phyloP scores from a whole-genome alignment of 2,329 filamentous ascomycete species.

The Talaromyces funiculosus region DNA sequence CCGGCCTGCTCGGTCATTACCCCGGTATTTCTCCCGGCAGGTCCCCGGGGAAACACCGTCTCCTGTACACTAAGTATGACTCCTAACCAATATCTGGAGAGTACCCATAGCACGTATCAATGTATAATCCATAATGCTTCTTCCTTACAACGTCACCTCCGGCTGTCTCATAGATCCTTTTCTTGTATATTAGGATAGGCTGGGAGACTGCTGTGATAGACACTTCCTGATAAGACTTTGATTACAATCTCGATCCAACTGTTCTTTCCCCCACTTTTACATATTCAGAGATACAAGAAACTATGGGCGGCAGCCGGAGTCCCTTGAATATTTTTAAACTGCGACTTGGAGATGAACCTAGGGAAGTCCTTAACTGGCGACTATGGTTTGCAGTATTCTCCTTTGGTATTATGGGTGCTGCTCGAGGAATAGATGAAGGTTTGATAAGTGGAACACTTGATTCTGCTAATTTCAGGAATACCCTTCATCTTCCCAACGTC shows the following conservation, averaged over 20 bases:
- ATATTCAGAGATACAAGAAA: background rate
- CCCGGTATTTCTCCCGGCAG: background rate
- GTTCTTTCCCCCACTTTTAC: background rate
- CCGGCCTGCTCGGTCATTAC: background rate
- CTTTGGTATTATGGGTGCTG: conserved; percentile 66
- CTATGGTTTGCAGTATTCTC: conserved; percentile 67
- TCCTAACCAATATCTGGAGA: background rate
- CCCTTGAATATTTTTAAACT: background rate
- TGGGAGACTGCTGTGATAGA: background rate
- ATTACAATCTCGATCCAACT: background rate
- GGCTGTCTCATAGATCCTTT: too few relatives aligned
- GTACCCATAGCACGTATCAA: background rate
- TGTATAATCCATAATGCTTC: background rate
- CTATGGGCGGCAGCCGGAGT: background rate
- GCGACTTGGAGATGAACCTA: conserved; percentile 50
- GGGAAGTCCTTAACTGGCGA: conserved; percentile 65
- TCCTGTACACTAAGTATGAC: background rate
- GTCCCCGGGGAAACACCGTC: background rate
- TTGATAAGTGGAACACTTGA: conserved; percentile 64
- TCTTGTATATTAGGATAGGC: background rate
- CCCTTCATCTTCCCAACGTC: background rate
- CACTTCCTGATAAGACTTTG: background rate
- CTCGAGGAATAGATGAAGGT: conserved; percentile 67
- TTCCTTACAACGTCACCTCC: background rate
- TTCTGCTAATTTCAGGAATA: conserved; percentile 49